These are phyloP conservation scores for Hemileccinum rubropunctum DNA, from an alignment of 768 basidiomycete species.

Conservation along the genomic window DNA sequence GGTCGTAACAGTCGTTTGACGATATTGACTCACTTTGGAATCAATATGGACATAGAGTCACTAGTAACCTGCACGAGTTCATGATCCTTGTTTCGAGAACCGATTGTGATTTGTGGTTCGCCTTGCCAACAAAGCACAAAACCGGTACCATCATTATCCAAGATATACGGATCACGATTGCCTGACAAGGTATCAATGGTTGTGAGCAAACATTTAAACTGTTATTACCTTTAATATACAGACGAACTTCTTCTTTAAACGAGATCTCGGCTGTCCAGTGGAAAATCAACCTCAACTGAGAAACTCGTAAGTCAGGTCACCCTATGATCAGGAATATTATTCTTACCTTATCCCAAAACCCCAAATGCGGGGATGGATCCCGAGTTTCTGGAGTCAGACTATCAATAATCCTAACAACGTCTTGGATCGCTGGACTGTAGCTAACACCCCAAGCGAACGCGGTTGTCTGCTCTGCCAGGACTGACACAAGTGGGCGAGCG, in stretches of 20 bases:
- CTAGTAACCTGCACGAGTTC: constrained; percentile 84
- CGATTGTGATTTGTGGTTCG: constrained; percentile 66
- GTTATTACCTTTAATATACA: constrained; percentile 79
- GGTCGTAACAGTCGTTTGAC: neutral
- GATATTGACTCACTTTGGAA: constrained; percentile 70
- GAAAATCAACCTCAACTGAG: constrained; percentile 69
- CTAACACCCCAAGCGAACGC: constrained; percentile 89
- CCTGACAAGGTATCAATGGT: constrained; percentile 44
- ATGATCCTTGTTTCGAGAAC: constrained; percentile 62
- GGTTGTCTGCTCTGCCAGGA: constrained; percentile 63
- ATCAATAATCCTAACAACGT: constrained; percentile 80
- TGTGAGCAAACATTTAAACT: neutral
- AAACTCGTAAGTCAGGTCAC: constrained; percentile 4
- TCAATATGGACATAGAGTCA: constrained; percentile 75
- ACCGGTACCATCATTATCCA: constrained; percentile 73
- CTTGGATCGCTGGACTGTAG: constrained; percentile 82
- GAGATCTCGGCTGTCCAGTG: constrained; percentile 76
- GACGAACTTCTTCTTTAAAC: constrained; percentile 69
- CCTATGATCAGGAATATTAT: neutral
- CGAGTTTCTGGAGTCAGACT: constrained; percentile 72
- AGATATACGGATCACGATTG: constrained; percentile 73
- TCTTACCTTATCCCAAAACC: constrained; percentile 93
- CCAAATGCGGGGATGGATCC: constrained; percentile 79
- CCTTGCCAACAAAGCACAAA: constrained; percentile 87
- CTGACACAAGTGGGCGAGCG: constrained; percentile 66